Percentiles rank a stretch among this genome's conserved stretches.
Conservation (phyloP, 2,329 filamentous ascomycete species). For the Chaetothyriales sp. region DNA sequence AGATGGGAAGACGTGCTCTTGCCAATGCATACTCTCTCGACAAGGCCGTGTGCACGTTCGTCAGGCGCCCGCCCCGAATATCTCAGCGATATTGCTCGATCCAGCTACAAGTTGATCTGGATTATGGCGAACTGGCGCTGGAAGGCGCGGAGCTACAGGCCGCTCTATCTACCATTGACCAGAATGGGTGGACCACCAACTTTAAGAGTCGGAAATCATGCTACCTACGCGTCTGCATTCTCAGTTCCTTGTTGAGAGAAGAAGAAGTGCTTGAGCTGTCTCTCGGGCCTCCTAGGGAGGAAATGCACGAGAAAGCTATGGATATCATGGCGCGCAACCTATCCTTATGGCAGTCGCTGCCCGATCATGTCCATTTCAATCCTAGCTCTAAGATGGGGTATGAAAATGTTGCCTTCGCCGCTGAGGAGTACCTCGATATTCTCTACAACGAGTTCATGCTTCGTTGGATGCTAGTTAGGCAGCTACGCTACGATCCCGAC, state of each 20-base stretch:
- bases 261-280: constrained; percentile 24
- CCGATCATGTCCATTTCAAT: too few species aligned
- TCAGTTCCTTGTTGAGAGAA: constrained; percentile 23
- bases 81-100: constrained; percentile 31
- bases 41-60: constrained; percentile 36
- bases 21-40: constrained; percentile 33
- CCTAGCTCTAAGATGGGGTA: too few species aligned
- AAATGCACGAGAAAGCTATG: constrained; percentile 3
- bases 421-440: constrained; percentile 20
- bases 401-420: background rate
- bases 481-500: constrained; percentile 17
- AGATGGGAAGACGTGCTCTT: constrained; percentile 28
- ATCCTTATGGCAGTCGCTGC: background rate
- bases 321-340: background rate
- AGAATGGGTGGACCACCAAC: constrained; percentile 20
- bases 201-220: constrained; percentile 12
- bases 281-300: constrained; percentile 6
- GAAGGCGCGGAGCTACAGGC: constrained; percentile 18
- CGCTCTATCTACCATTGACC: constrained; percentile 20
- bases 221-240: constrained; percentile 3
- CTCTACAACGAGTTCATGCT: constrained; percentile 25
- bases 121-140: constrained; percentile 19
- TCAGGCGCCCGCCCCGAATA: constrained; percentile 37
- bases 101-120: constrained; percentile 24
- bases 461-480: constrained; percentile 23